Conservation (phyloP, 139 green algal species). For the Axilococcus clingmanii region DNA sequence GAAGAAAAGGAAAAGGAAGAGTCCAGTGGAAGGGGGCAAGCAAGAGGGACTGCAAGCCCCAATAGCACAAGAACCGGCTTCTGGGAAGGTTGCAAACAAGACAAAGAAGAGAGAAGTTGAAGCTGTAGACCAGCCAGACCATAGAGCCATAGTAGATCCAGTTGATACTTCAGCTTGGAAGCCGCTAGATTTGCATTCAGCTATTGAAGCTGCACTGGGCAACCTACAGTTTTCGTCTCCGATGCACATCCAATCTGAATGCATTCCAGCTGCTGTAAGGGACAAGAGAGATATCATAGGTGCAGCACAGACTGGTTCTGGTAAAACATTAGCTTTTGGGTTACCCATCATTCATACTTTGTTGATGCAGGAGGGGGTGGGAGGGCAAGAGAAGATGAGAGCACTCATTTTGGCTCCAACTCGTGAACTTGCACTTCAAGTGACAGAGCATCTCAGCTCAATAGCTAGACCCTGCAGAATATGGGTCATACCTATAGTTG, state of each 20-base stretch:
- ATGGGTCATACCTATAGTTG: slow-evolving; percentile 43
- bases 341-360: slow-evolving; percentile 88
- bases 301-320: slow-evolving; percentile 88
- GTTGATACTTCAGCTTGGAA: slow-evolving; percentile 22
- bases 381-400: background rate
- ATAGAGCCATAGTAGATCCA: background rate
- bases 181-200: slow-evolving; percentile 18
- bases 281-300: slow-evolving; percentile 81
- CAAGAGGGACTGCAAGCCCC: slow-evolving; percentile 1
- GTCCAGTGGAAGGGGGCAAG: background rate
- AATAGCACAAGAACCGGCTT: slow-evolving; percentile 1
- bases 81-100: background rate
- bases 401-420: slow-evolving; percentile 55
- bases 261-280: slow-evolving; percentile 53
- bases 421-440: slow-evolving; percentile 72
- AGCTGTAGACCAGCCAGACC: slow-evolving; percentile 2
- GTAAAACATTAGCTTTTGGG: slow-evolving; percentile 97
- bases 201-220: slow-evolving; percentile 9
- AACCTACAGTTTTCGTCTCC: slow-evolving; percentile 49
- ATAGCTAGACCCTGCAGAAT: slow-evolving; percentile 21
- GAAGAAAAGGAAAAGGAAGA: slow-evolving; percentile 23
- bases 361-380: slow-evolving; percentile 14
- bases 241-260: slow-evolving; percentile 70
- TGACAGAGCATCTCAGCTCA: slow-evolving; percentile 29
- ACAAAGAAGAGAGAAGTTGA: background rate